Percentiles rank a stretch among this genome's conserved stretches.
Conservation (phyloP, 2,329 filamentous ascomycete genomes). For the Ceratocystiopsis brevicomis region DNA sequence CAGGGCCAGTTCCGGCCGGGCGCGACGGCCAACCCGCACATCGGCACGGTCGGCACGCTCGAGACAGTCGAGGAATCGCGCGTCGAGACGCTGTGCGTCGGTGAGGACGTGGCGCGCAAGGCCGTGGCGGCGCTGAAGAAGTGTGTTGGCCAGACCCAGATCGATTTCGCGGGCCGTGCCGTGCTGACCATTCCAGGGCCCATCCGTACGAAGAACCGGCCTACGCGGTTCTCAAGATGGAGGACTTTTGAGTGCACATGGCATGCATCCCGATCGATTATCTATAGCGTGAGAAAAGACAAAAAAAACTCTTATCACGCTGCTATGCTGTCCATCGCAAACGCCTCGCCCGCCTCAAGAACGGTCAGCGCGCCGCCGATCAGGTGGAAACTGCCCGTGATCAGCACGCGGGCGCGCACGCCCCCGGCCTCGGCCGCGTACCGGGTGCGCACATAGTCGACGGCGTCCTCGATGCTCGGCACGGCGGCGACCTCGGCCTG, state of each 20-base stretch:
- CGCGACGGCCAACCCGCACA: conserved; percentile 39
- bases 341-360: conserved; percentile 8
- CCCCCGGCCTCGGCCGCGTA: neutral
- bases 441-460: conserved; percentile 17
- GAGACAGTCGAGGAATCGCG: conserved; percentile 41
- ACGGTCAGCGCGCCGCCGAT: conserved; percentile 21
- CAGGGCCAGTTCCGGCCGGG: conserved; percentile 46
- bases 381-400: conserved; percentile 30
- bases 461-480: conserved; percentile 36
- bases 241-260: conserved; percentile 26
- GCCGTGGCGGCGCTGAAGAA: conserved; percentile 46
- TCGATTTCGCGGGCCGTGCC: neutral
- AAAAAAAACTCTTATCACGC: no score
- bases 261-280: no score
- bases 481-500: conserved; percentile 24
- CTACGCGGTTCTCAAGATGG: conserved; percentile 28
- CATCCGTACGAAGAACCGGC: conserved; percentile 35
- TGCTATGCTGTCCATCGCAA: no score
- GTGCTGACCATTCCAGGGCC: conserved; percentile 15
- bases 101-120: conserved; percentile 33
- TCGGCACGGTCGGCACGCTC: conserved; percentile 32
- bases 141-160: conserved; percentile 20
- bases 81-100: conserved; percentile 44
- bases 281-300: no score
- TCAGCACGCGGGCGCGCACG: conserved; percentile 14